phyloP scores from a whole-genome alignment of 2,329 filamentous ascomycete genomes.

The Xylaria sp. region DNA sequence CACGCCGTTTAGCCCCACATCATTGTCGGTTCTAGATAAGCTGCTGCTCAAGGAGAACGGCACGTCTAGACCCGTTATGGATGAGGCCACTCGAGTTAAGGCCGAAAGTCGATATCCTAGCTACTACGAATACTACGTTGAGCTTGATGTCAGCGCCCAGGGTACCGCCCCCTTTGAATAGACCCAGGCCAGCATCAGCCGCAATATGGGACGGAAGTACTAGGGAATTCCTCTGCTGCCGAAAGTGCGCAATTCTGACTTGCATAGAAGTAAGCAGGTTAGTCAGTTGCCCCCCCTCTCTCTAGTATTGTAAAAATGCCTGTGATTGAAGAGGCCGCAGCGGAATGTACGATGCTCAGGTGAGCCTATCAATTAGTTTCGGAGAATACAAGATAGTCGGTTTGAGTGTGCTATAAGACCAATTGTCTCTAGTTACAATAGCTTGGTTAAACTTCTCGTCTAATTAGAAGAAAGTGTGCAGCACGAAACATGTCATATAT shows the following conservation, averaged over 20 bases:
- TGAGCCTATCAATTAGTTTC: background rate
- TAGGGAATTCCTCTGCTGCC: background rate
- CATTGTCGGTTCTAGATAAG: slow-evolving; percentile 50
- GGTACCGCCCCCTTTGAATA: slow-evolving; percentile 61
- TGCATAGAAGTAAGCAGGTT: background rate
- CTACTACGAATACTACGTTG: slow-evolving; percentile 59
- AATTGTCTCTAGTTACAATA: background rate
- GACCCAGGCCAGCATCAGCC: background rate
- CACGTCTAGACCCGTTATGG: slow-evolving; percentile 50
- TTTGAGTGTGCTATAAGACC: background rate
- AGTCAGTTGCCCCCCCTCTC: slow-evolving; percentile 6
- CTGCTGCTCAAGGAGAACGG: slow-evolving; percentile 54
- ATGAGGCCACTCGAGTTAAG: slow-evolving; percentile 56
- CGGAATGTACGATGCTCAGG: slow-evolving; percentile 7
- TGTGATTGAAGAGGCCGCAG: background rate
- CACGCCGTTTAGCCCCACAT: slow-evolving; percentile 48
- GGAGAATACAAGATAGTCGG: background rate
- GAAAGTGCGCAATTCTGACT: background rate
- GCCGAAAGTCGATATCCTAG: slow-evolving; percentile 57
- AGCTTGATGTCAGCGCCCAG: slow-evolving; percentile 53
- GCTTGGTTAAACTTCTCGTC: slow-evolving; percentile 7
- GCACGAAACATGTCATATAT: slow-evolving; percentile 8
- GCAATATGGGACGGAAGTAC: background rate
- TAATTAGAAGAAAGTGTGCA: slow-evolving; percentile 10
- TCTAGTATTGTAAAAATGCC: background rate